These are phyloP conservation scores for Myxozyma neotropica DNA, from an alignment of 805 yeast genomes.

Conservation along the genomic window DNA sequence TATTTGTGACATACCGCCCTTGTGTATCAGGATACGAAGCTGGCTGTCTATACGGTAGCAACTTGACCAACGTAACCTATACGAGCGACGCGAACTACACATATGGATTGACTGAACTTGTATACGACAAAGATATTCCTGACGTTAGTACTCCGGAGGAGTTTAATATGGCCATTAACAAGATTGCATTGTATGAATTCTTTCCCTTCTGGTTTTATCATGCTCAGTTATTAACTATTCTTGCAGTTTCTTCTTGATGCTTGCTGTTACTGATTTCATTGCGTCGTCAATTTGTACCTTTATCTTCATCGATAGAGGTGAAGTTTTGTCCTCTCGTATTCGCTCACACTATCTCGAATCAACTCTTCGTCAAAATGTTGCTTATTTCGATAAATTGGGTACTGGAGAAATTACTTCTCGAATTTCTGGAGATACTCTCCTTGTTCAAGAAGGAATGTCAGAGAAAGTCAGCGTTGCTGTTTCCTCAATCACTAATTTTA, in stretches of 20 bases:
- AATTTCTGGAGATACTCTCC: conserved; percentile 47
- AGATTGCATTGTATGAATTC: conserved; percentile 39
- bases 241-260: conserved; percentile 12
- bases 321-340: conserved; percentile 46
- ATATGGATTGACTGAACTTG: conserved; percentile 1
- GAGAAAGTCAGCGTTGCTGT: conserved; percentile 46
- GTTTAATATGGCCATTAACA: conserved; percentile 44
- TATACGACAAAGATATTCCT: conserved; percentile 1
- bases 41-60: neutral
- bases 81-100: neutral
- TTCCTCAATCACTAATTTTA: conserved; percentile 45
- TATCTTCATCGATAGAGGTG: conserved; percentile 47
- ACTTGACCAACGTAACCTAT: neutral
- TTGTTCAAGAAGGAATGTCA: conserved; percentile 48
- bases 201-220: no score
- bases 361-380: conserved; percentile 47
- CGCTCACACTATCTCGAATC: conserved; percentile 44
- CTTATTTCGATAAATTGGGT: conserved; percentile 47
- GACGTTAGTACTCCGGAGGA: conserved; percentile 32
- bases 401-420: conserved; percentile 49
- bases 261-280: conserved; percentile 15
- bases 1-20: conserved; percentile 21
- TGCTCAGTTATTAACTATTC: neutral
- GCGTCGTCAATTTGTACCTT: conserved; percentile 39
- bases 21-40: neutral